Conservation (phyloP, 2,329 filamentous ascomycete genomes). For the Penicillium paneum region DNA sequence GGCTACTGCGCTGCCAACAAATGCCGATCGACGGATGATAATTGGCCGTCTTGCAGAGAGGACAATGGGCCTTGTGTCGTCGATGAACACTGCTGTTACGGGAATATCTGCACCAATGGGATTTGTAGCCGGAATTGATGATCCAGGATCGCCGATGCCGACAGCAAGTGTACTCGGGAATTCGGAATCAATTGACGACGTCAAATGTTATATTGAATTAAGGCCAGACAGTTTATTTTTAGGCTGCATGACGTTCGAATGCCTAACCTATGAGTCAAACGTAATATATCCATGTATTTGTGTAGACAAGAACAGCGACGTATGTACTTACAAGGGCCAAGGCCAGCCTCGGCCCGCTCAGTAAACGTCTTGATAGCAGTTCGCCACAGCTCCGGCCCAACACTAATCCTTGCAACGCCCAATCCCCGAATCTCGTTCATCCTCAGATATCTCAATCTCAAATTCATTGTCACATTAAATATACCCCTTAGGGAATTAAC, state of each 20-base stretch:
- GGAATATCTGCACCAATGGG: conserved; percentile 25
- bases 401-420: conserved; percentile 55
- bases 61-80: conserved; percentile 24
- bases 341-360: conserved; percentile 29
- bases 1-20: conserved; percentile 30
- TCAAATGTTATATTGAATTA: not conserved
- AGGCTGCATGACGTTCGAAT: not conserved
- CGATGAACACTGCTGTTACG: conserved; percentile 31
- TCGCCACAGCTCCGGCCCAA: conserved; percentile 50
- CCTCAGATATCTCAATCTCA: conserved; percentile 40
- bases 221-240: not conserved
- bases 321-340: not conserved
- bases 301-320: not conserved
- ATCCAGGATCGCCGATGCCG: not conserved
- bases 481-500: conserved; percentile 50
- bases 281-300: not conserved
- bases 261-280: not conserved
- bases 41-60: conserved; percentile 30
- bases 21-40: conserved; percentile 27
- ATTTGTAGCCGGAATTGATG: conserved; percentile 16
- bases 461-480: conserved; percentile 49
- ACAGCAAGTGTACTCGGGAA: too few species aligned
- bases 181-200: not conserved
- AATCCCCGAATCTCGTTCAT: conserved; percentile 47
- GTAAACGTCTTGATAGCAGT: conserved; percentile 38